Evolutionary conservation across 805 yeast species (phyloP).

Genomic region (Groenewaldozyma salmanticensis): DNA sequence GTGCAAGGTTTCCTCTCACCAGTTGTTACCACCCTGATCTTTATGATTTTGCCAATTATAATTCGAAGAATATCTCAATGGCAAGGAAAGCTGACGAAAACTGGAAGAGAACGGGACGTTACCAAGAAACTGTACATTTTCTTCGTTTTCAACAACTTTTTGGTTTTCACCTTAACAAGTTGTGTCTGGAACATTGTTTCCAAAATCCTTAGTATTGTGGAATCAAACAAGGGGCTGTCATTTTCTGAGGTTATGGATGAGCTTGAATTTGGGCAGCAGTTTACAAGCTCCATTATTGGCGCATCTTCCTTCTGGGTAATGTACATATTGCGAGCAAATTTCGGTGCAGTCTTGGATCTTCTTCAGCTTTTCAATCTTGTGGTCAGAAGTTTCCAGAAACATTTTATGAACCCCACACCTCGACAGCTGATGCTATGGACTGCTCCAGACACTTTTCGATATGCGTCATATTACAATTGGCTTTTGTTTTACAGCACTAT

Average conservation of each 20-base stretch:
- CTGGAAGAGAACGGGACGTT: conserved; percentile 30
- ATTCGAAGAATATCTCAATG: conserved; percentile 28
- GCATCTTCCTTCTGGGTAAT: conserved; percentile 34
- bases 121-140: conserved; percentile 28
- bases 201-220: conserved; percentile 19
- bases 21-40: conserved; percentile 25
- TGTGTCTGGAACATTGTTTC: conserved; percentile 30
- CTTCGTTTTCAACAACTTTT: conserved; percentile 30
- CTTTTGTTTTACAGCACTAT: conserved; percentile 27
- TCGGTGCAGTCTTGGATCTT: conserved; percentile 25
- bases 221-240: conserved; percentile 10
- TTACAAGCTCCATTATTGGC: conserved; percentile 28
- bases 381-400: conserved; percentile 17
- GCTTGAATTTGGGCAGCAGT: conserved; percentile 24
- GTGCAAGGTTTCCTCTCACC: conserved; percentile 33
- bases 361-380: conserved; percentile 24
- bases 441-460: conserved; percentile 28
- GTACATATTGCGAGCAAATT: conserved; percentile 26
- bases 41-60: conserved; percentile 26
- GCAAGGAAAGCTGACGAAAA: conserved; percentile 30
- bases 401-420: conserved; percentile 25
- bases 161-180: conserved; percentile 30
- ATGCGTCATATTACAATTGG: conserved; percentile 26
- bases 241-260: conserved; percentile 21
- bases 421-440: conserved; percentile 23